Evolutionary conservation across 2,329 filamentous ascomycete species (phyloP).

Genomic region (Colletotrichum aenigma): DNA sequence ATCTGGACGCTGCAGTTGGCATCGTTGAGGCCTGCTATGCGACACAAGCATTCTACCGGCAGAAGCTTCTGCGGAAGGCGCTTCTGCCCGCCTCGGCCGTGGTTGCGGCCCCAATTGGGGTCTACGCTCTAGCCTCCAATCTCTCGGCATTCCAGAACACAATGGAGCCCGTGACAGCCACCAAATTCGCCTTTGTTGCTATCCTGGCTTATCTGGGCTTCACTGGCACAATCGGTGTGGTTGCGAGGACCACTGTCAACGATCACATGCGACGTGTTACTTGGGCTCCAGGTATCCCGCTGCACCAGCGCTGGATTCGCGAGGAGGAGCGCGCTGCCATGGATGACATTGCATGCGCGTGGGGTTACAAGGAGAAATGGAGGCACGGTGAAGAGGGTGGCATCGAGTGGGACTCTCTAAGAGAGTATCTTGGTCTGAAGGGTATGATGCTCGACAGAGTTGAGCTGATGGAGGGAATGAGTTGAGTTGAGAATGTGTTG

Average conservation of each 20-base stretch:
- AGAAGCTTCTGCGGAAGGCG: constrained; percentile 69
- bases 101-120: constrained; percentile 65
- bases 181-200: constrained; percentile 78
- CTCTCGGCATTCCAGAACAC: constrained; percentile 70
- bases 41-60: constrained; percentile 67
- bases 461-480: constrained; percentile 92
- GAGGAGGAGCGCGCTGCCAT: constrained; percentile 90
- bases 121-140: constrained; percentile 73
- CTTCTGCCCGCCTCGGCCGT: constrained; percentile 63
- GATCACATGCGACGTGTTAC: constrained; percentile 95
- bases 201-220: constrained; percentile 84
- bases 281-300: constrained; percentile 82
- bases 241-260: constrained; percentile 86
- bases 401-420: constrained; percentile 83
- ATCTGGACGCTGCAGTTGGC: constrained; percentile 78
- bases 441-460: constrained; percentile 91
- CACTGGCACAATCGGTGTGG: constrained; percentile 79
- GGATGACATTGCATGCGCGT: constrained; percentile 84
- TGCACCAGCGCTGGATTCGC: constrained; percentile 82
- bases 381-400: constrained; percentile 90
- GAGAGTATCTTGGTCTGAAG: constrained; percentile 80
- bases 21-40: constrained; percentile 75
- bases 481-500: constrained; percentile 20
- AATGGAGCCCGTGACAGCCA: constrained; percentile 79
- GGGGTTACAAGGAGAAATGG: constrained; percentile 86